A percentile compares a stretch with the other conserved stretches of the same genome.
These are phyloP conservation scores for Hydrangea macrophylla DNA, from an alignment of 148 eudicot genomes.

Conservation along the genomic window DNA sequence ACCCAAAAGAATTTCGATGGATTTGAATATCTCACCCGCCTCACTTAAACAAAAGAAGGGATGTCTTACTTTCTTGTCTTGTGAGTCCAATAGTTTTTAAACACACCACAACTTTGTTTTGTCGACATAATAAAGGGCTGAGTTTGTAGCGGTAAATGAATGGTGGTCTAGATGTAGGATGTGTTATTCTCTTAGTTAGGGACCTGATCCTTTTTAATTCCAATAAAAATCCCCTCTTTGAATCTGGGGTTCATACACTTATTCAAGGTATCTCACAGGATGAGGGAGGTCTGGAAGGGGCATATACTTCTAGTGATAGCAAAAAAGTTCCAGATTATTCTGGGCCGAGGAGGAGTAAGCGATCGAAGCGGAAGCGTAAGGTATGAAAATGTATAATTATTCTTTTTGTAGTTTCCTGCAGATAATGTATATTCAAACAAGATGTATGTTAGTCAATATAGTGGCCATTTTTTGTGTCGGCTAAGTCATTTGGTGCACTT, in stretches of 20 bases:
- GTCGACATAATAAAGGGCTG: neutral
- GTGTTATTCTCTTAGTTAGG: neutral
- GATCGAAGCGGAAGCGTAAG: conserved; percentile 84
- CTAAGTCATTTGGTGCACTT: conserved; percentile 18
- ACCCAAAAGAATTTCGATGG: neutral
- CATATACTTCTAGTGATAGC: conserved; percentile 56
- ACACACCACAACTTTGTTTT: neutral
- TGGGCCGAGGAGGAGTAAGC: conserved; percentile 75
- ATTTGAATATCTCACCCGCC: neutral
- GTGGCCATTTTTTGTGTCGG: conserved; percentile 36
- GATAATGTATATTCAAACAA: conserved; percentile 36
- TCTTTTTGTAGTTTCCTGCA: conserved; percentile 40
- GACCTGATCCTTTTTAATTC: neutral
- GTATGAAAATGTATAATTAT: conserved; percentile 46
- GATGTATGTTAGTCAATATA: conserved; percentile 38
- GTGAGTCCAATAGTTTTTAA: conserved; percentile 5
- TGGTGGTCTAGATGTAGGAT: conserved; percentile 3
- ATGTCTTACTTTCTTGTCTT: neutral
- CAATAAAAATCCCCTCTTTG: neutral
- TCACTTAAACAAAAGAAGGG: neutral
- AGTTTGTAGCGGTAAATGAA: neutral
- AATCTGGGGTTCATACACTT: neutral
- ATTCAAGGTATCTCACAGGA: conserved; percentile 26
- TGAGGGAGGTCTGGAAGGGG: conserved; percentile 63
- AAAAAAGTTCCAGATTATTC: conserved; percentile 67